Percentiles rank a stretch among this genome's conserved stretches.
phyloP scores from a whole-genome alignment of 257 asterid genomes.

The Solanum pimpinellifolium region DNA sequence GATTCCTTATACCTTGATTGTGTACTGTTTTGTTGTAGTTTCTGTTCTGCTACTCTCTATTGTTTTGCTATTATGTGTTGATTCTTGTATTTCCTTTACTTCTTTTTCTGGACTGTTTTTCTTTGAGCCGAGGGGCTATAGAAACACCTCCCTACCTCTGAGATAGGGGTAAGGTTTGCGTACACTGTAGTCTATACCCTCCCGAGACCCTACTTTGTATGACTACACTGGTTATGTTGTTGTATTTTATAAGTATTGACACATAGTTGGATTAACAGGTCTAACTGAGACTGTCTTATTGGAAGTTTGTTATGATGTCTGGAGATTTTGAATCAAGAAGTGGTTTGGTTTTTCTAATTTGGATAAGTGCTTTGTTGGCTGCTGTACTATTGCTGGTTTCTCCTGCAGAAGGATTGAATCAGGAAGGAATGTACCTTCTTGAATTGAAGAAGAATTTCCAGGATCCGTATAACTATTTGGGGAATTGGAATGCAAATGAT shows the following conservation, averaged over 20 bases:
- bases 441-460: constrained; percentile 50
- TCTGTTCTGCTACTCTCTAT: not conserved
- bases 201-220: not conserved
- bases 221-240: not conserved
- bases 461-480: constrained; percentile 33
- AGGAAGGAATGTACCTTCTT: constrained; percentile 52
- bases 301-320: constrained; percentile 32
- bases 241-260: not conserved
- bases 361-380: constrained; percentile 20
- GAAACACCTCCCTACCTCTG: not conserved
- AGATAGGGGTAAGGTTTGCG: not conserved
- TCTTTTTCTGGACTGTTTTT: not conserved
- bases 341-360: constrained; percentile 16
- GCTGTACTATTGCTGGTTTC: constrained; percentile 16
- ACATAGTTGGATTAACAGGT: constrained; percentile 1
- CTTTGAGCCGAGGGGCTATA: not conserved
- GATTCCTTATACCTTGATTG: not conserved
- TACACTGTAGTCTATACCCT: not conserved
- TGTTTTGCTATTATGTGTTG: not conserved
- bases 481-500: constrained; percentile 61
- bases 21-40: not conserved
- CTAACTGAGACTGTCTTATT: not conserved
- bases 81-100: not conserved
- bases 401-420: constrained; percentile 43
- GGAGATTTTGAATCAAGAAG: constrained; percentile 28